Evolutionary conservation across 2,329 filamentous ascomycete species (phyloP).

Genomic region (Botrytis hyacinthi): DNA sequence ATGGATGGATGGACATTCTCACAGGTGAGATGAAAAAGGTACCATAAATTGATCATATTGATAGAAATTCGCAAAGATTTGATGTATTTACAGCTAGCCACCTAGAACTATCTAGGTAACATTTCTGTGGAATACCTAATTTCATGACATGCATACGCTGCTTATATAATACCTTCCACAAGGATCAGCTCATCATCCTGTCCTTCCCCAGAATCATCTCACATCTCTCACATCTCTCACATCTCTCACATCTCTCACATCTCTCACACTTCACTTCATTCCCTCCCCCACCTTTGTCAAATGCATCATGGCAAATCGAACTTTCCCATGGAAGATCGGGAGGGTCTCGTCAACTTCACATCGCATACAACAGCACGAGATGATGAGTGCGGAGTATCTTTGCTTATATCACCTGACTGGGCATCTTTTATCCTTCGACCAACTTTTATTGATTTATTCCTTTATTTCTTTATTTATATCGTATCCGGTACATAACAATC

Average conservation of each 20-base stretch:
- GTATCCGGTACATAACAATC: no score
- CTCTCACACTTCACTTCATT: not conserved
- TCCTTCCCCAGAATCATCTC: not conserved
- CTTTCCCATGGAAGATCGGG: not conserved
- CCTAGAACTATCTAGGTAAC: no score
- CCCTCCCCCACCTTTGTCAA: not conserved
- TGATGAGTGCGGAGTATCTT: not conserved
- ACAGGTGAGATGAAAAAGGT: no score
- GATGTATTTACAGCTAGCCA: no score
- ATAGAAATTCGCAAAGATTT: no score
- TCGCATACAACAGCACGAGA: no score
- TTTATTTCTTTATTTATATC: not conserved
- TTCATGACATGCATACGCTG: not conserved
- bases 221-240: not conserved
- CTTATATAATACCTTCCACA: not conserved
- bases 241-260: not conserved
- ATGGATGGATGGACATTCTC: no score
- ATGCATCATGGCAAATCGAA: not conserved
- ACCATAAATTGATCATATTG: no score
- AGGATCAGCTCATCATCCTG: not conserved
- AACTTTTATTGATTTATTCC: no score
- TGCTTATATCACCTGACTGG: not conserved
- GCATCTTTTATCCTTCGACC: not conserved
- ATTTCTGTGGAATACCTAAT: not conserved
- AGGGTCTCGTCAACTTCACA: not conserved